These are phyloP conservation scores for Sporothrix variecibatus DNA, from an alignment of 2,329 filamentous ascomycete species.

Conservation along the genomic window DNA sequence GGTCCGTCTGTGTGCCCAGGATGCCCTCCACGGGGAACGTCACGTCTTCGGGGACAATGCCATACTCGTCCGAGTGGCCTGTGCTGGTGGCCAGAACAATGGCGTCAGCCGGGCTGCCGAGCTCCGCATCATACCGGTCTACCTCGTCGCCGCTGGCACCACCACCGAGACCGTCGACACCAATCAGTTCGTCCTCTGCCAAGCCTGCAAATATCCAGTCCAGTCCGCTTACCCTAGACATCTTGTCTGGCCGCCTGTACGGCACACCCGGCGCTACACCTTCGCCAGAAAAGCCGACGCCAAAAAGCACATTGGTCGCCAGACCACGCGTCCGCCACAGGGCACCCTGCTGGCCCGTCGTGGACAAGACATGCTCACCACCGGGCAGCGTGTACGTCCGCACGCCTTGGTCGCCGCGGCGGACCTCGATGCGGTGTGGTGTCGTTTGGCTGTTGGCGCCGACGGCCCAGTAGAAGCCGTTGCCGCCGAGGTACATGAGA, in stretches of 20 bases:
- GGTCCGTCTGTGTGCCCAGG: conserved; percentile 32
- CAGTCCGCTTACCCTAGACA: not conserved
- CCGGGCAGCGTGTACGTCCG: not conserved
- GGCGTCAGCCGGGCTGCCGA: conserved; percentile 37
- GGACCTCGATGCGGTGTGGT: conserved; percentile 34
- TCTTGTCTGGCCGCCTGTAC: conserved; percentile 23
- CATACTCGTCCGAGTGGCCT: conserved; percentile 33
- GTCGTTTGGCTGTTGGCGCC: conserved; percentile 36
- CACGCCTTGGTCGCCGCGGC: not conserved
- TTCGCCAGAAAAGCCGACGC: conserved; percentile 37
- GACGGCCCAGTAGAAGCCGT: conserved; percentile 42
- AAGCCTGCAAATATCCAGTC: conserved; percentile 28
- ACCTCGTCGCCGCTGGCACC: conserved; percentile 42
- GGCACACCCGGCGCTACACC: conserved; percentile 36
- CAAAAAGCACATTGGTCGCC: conserved; percentile 38
- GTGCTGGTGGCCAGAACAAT: conserved; percentile 36
- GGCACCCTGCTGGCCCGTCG: conserved; percentile 33
- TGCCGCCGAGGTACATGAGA: conserved; percentile 43
- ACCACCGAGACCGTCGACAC: conserved; percentile 37
- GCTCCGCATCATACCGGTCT: conserved; percentile 38
- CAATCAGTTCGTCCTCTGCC: conserved; percentile 27
- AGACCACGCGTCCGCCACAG: conserved; percentile 39
- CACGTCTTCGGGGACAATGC: conserved; percentile 31
- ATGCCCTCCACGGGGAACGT: conserved; percentile 32
- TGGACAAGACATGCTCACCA: not conserved